phyloP scores from a whole-genome alignment of 352 stramenopile genomes.

The Phytopythium litorale region DNA sequence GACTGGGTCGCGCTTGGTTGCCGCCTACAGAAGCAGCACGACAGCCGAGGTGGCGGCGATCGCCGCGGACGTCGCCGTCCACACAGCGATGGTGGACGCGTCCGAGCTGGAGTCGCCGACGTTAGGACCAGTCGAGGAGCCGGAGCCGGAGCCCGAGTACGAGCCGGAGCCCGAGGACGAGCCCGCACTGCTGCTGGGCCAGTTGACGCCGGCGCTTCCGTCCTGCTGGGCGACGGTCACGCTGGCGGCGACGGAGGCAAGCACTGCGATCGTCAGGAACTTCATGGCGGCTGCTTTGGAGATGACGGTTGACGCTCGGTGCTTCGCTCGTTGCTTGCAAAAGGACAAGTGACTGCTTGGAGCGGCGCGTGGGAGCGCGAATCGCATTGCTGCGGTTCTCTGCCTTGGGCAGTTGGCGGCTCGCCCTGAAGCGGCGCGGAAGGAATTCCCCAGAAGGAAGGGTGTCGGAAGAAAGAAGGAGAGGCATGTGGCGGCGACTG shows the following conservation, averaged over 20 bases:
- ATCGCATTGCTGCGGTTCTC: background rate
- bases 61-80: background rate
- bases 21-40: conserved; percentile 1
- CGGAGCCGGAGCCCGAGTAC: background rate
- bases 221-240: background rate
- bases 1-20: background rate
- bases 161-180: background rate
- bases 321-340: background rate
- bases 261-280: background rate
- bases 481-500: background rate
- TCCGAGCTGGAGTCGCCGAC: conserved; percentile 3
- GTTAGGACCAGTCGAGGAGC: background rate
- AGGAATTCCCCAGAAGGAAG: background rate
- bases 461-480: background rate
- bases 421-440: background rate
- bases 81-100: background rate
- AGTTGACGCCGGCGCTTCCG: background rate
- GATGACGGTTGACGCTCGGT: background rate
- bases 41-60: conserved; percentile 1
- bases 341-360: background rate
- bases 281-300: background rate
- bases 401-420: background rate
- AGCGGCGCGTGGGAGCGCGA: background rate
- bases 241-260: background rate
- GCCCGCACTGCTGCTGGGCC: background rate